phyloP scores from a whole-genome alignment of 78 protist genomes.

The Corallochytrium limacisporum region DNA sequence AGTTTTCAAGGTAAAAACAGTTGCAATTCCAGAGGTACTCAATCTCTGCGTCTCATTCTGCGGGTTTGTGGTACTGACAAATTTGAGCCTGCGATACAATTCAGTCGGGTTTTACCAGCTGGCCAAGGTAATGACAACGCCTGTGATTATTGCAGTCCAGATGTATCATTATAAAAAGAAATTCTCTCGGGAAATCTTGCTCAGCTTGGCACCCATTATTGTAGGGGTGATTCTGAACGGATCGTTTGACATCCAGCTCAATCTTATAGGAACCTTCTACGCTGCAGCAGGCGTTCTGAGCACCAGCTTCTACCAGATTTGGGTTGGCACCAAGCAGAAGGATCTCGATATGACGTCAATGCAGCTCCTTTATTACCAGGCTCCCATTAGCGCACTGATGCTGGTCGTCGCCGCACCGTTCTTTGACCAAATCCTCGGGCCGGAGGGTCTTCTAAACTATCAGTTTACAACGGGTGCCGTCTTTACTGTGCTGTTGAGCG shows the following conservation, averaged over 20 bases:
- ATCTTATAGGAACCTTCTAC: conserved; percentile 5
- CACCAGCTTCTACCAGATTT: conserved; percentile 31
- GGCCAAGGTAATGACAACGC: conserved; percentile 6
- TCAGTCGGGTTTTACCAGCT: conserved; percentile 45
- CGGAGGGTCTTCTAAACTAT: too few species aligned
- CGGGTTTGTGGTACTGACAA: conserved; percentile 29
- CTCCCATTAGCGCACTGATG: not conserved
- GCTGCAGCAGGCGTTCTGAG: conserved; percentile 7
- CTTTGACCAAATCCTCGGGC: too few species aligned
- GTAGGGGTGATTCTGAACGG: conserved; percentile 11
- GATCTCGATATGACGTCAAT: conserved; percentile 9
- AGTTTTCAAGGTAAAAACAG: too few species aligned
- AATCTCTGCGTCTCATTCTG: not conserved
- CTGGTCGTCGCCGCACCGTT: too few species aligned
- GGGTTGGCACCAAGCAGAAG: conserved; percentile 21
- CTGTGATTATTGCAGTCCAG: not conserved
- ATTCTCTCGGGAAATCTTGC: not conserved
- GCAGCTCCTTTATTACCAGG: conserved; percentile 27
- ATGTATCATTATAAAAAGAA: not conserved
- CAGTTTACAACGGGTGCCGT: too few species aligned
- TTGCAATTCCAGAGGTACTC: too few species aligned
- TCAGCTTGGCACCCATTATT: not conserved
- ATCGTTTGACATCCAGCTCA: conserved; percentile 9
- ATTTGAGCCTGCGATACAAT: conserved; percentile 28
- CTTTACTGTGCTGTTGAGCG: not conserved